Evolutionary conservation across 192 early-diverging fungal genomes (phyloP).

Genomic region (Backusella psychrophila): DNA sequence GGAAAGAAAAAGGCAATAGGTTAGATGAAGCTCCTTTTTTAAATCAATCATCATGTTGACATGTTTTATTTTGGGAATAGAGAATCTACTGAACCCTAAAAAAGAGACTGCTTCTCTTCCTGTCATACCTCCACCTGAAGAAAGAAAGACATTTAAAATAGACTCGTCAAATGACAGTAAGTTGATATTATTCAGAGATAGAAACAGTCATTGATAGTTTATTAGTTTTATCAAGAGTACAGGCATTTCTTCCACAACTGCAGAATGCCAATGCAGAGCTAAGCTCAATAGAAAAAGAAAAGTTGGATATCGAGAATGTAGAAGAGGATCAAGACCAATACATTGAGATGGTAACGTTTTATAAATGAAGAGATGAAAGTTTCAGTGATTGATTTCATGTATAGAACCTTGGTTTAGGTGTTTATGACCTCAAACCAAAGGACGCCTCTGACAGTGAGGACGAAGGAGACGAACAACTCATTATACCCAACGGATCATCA

Average conservation of each 20-base stretch:
- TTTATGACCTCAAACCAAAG: slow-evolving; percentile 45
- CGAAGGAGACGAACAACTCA: slow-evolving; percentile 10
- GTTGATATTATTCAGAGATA: neutral
- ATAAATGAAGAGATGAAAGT: too few species aligned
- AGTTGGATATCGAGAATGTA: slow-evolving; percentile 55
- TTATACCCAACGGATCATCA: slow-evolving; percentile 11
- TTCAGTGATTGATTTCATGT: too few species aligned
- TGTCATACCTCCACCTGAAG: slow-evolving; percentile 28
- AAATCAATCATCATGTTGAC: neutral
- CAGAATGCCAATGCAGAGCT: slow-evolving; percentile 42
- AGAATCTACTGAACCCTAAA: neutral
- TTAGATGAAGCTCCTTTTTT: neutral
- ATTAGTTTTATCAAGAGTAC: slow-evolving; percentile 41
- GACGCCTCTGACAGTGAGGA: slow-evolving; percentile 18
- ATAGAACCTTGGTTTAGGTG: slow-evolving; percentile 46
- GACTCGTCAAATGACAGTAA: slow-evolving; percentile 35
- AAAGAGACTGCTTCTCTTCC: neutral
- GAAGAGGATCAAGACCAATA: slow-evolving; percentile 49
- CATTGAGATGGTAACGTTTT: slow-evolving; percentile 47
- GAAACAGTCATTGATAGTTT: neutral
- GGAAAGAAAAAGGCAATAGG: slow-evolving; percentile 16
- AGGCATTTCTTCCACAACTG: slow-evolving; percentile 48
- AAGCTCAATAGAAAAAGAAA: slow-evolving; percentile 38
- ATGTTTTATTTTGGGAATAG: neutral
- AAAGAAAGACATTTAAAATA: slow-evolving; percentile 46